These are phyloP conservation scores for Aspergillus sp. DNA, from an alignment of 2,329 filamentous ascomycete genomes.

Conservation along the genomic window DNA sequence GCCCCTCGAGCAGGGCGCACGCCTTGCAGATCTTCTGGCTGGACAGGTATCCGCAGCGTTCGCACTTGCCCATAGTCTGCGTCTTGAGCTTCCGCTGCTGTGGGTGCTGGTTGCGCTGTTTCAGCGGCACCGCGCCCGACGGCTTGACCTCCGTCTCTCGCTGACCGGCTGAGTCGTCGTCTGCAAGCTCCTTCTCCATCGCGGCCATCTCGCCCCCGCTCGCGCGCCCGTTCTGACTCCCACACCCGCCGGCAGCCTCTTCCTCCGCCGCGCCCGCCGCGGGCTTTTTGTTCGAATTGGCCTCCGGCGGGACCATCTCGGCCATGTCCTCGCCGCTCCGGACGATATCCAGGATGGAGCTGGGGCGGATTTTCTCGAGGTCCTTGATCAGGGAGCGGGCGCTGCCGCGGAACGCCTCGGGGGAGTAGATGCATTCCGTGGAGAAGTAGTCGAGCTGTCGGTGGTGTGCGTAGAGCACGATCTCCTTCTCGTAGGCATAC, in stretches of 20 bases:
- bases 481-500: constrained; percentile 98
- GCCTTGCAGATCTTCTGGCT: constrained; percentile 92
- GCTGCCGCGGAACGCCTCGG: constrained; percentile 89
- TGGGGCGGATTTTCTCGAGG: constrained; percentile 82
- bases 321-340: constrained; percentile 95
- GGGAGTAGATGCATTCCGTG: constrained; percentile 96
- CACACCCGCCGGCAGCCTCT: constrained; percentile 58
- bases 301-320: constrained; percentile 60
- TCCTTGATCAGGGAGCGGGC: constrained; percentile 91
- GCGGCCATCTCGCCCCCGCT: constrained; percentile 69
- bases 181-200: constrained; percentile 64
- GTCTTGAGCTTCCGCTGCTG: constrained; percentile 49
- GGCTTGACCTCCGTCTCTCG: constrained; percentile 59
- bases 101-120: constrained; percentile 14
- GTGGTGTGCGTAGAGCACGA: constrained; percentile 94
- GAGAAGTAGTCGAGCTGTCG: constrained; percentile 97
- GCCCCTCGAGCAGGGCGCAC: constrained; percentile 74
- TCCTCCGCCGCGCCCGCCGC: constrained; percentile 38
- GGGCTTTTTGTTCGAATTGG: constrained; percentile 23
- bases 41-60: constrained; percentile 87
- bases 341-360: constrained; percentile 90
- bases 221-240: constrained; percentile 56
- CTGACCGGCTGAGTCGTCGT: constrained; percentile 51
- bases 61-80: constrained; percentile 62
- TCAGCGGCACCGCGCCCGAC: constrained; percentile 10